phyloP scores from a whole-genome alignment of 495 filamentous ascomycete species.

The Neurospora tetrasperma region DNA sequence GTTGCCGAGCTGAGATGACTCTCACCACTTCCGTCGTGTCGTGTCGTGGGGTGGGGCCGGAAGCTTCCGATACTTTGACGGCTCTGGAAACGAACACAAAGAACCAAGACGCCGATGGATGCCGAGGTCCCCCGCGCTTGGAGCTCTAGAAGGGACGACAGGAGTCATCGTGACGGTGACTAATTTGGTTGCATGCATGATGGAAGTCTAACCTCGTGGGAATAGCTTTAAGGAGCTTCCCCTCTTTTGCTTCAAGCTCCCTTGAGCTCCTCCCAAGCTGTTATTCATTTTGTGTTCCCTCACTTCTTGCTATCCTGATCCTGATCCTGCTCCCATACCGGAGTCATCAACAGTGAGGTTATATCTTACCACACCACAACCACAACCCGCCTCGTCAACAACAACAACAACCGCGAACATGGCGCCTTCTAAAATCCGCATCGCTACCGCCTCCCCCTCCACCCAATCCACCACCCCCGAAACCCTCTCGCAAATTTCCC shows the following conservation, averaged over 20 bases:
- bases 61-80: neutral
- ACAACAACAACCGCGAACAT: neutral
- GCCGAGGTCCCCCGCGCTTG: neutral
- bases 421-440: constrained; percentile 39
- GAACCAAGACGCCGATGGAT: neutral
- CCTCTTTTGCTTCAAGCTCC: neutral
- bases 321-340: neutral
- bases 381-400: neutral
- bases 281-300: neutral
- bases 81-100: neutral
- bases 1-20: neutral
- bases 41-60: neutral
- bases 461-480: constrained; percentile 52
- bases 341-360: neutral
- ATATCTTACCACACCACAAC: neutral
- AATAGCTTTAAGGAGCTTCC: neutral
- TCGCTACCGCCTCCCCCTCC: constrained; percentile 69
- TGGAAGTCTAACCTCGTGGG: neutral
- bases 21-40: neutral
- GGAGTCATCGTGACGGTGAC: neutral
- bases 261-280: neutral
- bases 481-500: constrained; percentile 56
- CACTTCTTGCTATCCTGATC: neutral
- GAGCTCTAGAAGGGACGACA: neutral
- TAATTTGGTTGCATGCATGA: neutral